A percentile compares a stretch with the other conserved stretches of the same genome.
These are phyloP conservation scores for Daldinia sp. DNA, from an alignment of 2,329 filamentous ascomycete genomes.

Conservation along the genomic window DNA sequence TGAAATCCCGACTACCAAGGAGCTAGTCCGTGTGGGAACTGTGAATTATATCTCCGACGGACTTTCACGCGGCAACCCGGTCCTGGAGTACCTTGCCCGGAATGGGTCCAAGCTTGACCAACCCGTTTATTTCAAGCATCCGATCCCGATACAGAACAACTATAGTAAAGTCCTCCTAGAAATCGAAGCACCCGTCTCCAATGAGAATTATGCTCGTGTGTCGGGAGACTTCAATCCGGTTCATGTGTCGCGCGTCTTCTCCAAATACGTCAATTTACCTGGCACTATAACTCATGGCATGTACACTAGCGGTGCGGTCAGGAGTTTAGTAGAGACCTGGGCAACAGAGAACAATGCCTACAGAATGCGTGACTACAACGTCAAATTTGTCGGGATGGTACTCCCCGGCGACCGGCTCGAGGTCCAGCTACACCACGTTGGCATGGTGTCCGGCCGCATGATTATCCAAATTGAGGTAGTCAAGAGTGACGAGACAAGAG, in stretches of 20 bases:
- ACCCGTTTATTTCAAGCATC: conserved; percentile 37
- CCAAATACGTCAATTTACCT: conserved; percentile 53
- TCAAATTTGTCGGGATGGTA: conserved; percentile 54
- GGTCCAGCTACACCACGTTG: conserved; percentile 50
- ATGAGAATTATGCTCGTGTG: conserved; percentile 48
- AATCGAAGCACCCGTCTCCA: conserved; percentile 40
- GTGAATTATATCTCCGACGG: conserved; percentile 78
- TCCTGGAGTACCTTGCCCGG: conserved; percentile 92
- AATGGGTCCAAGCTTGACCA: conserved; percentile 69
- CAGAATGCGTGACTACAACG: conserved; percentile 47
- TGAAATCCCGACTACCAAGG: conserved; percentile 87
- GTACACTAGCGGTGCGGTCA: conserved; percentile 52
- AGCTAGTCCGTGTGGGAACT: conserved; percentile 91
- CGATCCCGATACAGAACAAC: conserved; percentile 37
- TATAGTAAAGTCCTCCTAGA: conserved; percentile 28
- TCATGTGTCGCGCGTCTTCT: conserved; percentile 54
- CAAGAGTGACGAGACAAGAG: conserved; percentile 47
- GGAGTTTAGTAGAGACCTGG: conserved; percentile 46
- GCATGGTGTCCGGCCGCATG: conserved; percentile 52
- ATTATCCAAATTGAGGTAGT: conserved; percentile 51
- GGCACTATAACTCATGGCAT: conserved; percentile 58
- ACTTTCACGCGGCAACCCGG: conserved; percentile 88
- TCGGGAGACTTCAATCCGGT: conserved; percentile 58
- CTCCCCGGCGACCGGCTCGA: conserved; percentile 51
- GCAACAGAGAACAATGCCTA: conserved; percentile 41